Evolutionary conservation across 2,329 filamentous ascomycete species (phyloP), one percentile per base, ranked within the genome.

Genomic region (Gnomoniopsis sp.): DNA sequence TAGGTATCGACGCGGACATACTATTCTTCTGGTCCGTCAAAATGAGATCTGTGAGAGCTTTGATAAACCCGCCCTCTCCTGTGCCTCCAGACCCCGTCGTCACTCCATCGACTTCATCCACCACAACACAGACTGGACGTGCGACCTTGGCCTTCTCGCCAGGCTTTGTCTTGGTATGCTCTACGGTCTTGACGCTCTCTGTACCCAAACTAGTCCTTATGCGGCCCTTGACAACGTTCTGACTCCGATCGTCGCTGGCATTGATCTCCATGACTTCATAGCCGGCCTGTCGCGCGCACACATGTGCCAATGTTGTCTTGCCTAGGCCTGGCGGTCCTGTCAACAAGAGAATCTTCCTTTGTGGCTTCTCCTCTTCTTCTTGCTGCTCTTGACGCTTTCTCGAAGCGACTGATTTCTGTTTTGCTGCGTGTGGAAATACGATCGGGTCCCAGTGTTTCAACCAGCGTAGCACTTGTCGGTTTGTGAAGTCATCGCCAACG

Each of bases 231-330:
- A 99, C 95, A 1, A 99, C 91, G 68, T 93, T 87, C 33, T 84
- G 83, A 69, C 91, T 96, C 67, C 95, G 84, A 70, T 99, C 96
- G 69, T 99, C 95, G 67, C 93, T 98, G 10, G 96, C 95, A 67
- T 99, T 99, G 74, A 99, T 96, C 71, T 99, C 95, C 69, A 98
- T 84, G 1, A 96, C 90, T 68, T 98, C 95, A 67, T 99, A 99
- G 0, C 95, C 95, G 6, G 95, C 95, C 74, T 99, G 95, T 65
- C 82, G 88, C 0, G 96, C 96, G 70, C 95, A 98, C 0, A 99
- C 95, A 73, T 99, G 95, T 1, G 95, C 95, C 50, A 99, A 74
- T 0, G 95, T 99, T 0, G 95, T 99, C 77, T 99, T 99, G 30
- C 95, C 95, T 12, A 99, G 78, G 2, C 95, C 95, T 0, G 95